Base-by-base conservation (phyloP, 768 basidiomycete species). In the Lyophyllum atratum region DNA sequence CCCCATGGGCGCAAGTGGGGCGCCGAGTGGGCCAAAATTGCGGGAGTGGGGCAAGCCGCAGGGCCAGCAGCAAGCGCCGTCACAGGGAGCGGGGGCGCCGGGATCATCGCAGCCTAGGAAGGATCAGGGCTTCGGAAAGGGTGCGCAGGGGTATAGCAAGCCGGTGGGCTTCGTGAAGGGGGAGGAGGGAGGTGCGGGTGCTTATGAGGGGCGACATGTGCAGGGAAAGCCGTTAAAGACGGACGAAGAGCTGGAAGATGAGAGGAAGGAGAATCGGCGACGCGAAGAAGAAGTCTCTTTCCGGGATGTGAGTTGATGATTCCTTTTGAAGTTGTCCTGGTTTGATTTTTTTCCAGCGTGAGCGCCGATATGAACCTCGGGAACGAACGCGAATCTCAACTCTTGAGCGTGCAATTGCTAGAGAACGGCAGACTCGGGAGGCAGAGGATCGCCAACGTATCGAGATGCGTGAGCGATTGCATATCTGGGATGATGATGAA, bases 401-500 rank as follows among this genome's bases (percentile, higher is more conserved):
- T 4, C 77, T 94, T 10, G 92, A 93, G 64, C 85, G 92, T 3
- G 79, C 87, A 0, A 86, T 93, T 49, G 79, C 84, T 9, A 84
- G 91, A 15, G 89, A 93, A 55, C 81, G 84, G 6, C 81, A 83
- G 4, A 81, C 86, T 34, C 83, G 81, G 47, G 91, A 93, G 56
- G 85, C 86, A 11, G 90, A 95, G 69, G 89, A 91, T 25, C 85
- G 87, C 8, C 92, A 94, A 62, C 81, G 85, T 7, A 69, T 86
- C 14, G 92, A 96, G 67, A 90, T 92, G 81, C 84, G 87, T 26
- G 82, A 86, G 7, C 82, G 87, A 1, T 82, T 95, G 53, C 93
- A 95, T 62, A 80, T 95, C 6, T 94, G 93, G 86, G 93, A 96
- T 65, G 91, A 93, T 58, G 95, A 96, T 56, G 88, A 92, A 64